These are phyloP conservation scores for Eutypa lata DNA, from an alignment of 2,329 filamentous ascomycete species.

Conservation along the genomic window DNA sequence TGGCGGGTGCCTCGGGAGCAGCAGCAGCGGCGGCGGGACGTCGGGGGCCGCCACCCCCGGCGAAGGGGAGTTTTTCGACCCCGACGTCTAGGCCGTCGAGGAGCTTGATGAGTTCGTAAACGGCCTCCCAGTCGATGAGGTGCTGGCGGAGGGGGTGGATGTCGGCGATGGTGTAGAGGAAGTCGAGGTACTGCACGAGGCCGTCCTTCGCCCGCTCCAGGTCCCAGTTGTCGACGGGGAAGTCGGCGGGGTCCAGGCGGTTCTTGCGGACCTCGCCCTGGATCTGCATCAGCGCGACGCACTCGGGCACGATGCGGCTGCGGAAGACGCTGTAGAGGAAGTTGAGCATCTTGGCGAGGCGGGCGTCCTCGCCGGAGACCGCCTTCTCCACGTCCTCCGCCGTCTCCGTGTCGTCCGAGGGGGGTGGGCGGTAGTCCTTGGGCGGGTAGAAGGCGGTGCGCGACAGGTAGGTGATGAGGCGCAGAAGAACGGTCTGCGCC, in stretches of 20 bases:
- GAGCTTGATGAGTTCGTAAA: slow-evolving; percentile 83
- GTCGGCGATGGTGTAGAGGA: slow-evolving; percentile 85
- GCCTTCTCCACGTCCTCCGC: slow-evolving; percentile 20
- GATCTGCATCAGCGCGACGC: slow-evolving; percentile 87
- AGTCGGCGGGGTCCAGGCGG: slow-evolving; percentile 75
- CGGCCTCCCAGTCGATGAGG: slow-evolving; percentile 87
- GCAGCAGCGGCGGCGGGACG: slow-evolving; percentile 17
- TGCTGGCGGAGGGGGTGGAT: slow-evolving; percentile 79
- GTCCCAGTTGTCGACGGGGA: slow-evolving; percentile 93
- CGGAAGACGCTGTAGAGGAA: slow-evolving; percentile 93
- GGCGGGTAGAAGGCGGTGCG: slow-evolving; percentile 48
- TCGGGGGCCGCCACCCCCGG: slow-evolving; percentile 35
- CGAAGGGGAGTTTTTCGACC: slow-evolving; percentile 77
- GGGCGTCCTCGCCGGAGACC: slow-evolving; percentile 49
- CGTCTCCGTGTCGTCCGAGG: slow-evolving; percentile 17
- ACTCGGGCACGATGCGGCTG: slow-evolving; percentile 88
- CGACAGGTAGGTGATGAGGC: slow-evolving; percentile 87
- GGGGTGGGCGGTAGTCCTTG: slow-evolving; percentile 33
- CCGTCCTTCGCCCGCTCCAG: slow-evolving; percentile 97
- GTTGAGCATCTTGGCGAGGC: slow-evolving; percentile 66
- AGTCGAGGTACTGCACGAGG: slow-evolving; percentile 89
- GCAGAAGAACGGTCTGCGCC: slow-evolving; percentile 88
- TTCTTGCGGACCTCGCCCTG: slow-evolving; percentile 85
- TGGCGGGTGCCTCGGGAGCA: slow-evolving; percentile 28
- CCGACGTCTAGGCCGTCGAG: slow-evolving; percentile 84